Evolutionary conservation across 108 stramenopile genomes (phyloP), one percentile per base, ranked within the genome.

Genomic region (Aurantiochytrium sp.): DNA sequence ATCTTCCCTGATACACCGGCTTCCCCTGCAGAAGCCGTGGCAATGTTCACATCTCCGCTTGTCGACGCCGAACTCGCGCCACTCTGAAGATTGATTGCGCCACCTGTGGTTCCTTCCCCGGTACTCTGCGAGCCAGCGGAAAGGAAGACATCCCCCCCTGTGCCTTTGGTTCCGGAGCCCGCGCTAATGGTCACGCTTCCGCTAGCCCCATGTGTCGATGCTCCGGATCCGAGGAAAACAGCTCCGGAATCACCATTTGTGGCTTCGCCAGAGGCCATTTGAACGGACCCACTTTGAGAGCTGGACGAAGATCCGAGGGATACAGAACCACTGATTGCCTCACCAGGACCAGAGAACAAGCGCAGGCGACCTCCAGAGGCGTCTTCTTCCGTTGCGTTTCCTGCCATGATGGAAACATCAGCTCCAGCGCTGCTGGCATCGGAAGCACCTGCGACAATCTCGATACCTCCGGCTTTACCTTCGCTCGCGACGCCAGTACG

Each of bases 401-500:
- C 35, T 35, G 35, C 35, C 35, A 35, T 35, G 35, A 35, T 35
- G 35, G 35, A 35, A 0, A 35, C 35, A 35, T 35, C 35, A 35
- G 35, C 35, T 35, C 35, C 23, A 6, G 76, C 45, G 49, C 43
- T 53, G 19, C 51, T 44, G 58, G 43, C 76, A 0, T 12, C 76
- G 23, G 92, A 92, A 57, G 91, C 91, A 35, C 72, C 72, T 21
- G 72, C 72, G 5, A 3, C 44, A 12, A 73, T 21, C 8, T n/a
- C 21, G 42, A 93, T 87, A 16, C 90, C 73, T 19, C 91, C 91
- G 43, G 93, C 93, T 4, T 58, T 91, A 4, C 93, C 93, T 18
- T 25, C 58, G 25, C 60, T 44, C 4, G 92, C 91, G 4, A 5
- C 23, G 6, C 93, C 92, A 6, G 92, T 92, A 8, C 87, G 92